Evolutionary conservation across 2,329 filamentous ascomycete genomes (phyloP), one percentile per base, ranked within the genome.

Genomic region (Raffaelea albimanens): DNA sequence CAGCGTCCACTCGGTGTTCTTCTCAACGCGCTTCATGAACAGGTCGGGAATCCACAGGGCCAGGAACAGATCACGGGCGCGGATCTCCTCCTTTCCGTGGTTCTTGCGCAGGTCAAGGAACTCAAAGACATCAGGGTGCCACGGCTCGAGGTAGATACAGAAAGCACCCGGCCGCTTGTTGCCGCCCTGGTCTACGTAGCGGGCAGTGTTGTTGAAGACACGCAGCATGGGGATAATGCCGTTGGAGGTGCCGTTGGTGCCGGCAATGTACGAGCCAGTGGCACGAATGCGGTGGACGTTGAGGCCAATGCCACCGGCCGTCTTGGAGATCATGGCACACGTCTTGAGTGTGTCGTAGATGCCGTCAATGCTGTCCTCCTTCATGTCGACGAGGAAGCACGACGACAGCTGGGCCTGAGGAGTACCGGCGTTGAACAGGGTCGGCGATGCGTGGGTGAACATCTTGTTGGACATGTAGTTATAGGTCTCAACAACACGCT

Each of bases 281-380:
- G 93, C 87, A 67, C 93, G 89, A 60, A 98, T 98, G 61, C 90
- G 85, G 73, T 98, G 93, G 45, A 91, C 83, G 62, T 98, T 97
- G 55, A 98, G 76, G 60, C 93, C 93, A 65, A 98, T 97, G 66
- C 93, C 93, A 66, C 93, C 93, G 58, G 93, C 93, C 71, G 93
- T 97, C 80, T 98, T 98, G 63, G 93, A 98, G 69, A 98, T 98
- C 88, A 98, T 91, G 57, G 93, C 93, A 70, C 93, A 98, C 2
- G 88, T 97, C 82, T 98, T 98, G 58, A 98, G 79, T 18, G 93
- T 98, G 64, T 98, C 93, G 62, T 98, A 98, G 65, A 98, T 98
- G 58, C 93, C 93, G 57, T 98, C 93, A 62, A 98, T 98, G 68
- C 90, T 96, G 71, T 98, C 93, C 45, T 95, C 90, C 76, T 97